These are phyloP conservation scores for Suhomyces sp. DNA, from an alignment of 805 yeast genomes.

Conservation along the genomic window DNA sequence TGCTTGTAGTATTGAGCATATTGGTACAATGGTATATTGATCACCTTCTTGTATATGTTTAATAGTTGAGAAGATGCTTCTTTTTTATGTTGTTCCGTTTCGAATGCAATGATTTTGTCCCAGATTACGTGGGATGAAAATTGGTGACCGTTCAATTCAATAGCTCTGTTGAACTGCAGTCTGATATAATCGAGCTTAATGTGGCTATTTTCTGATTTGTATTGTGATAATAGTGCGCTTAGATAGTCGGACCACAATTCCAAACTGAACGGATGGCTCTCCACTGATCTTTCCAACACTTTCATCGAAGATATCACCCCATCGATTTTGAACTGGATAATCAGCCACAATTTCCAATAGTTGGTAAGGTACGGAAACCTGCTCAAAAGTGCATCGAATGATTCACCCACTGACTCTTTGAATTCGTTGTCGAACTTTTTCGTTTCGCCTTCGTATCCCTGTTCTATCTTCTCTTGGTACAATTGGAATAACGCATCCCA, in stretches of 20 bases:
- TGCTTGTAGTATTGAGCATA: conserved; percentile 72
- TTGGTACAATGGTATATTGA: conserved; percentile 75
- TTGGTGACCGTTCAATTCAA: conserved; percentile 57
- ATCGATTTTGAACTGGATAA: conserved; percentile 52
- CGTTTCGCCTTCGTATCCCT: conserved; percentile 7
- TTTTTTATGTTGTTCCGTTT: conserved; percentile 28
- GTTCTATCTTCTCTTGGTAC: conserved; percentile 21
- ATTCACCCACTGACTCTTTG: conserved; percentile 13
- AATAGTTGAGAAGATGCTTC: conserved; percentile 20
- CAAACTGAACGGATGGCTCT: conserved; percentile 53
- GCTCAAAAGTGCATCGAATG: conserved; percentile 36
- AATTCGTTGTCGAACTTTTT: conserved; percentile 13
- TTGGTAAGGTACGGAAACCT: conserved; percentile 57
- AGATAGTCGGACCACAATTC: conserved; percentile 70
- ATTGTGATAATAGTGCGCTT: conserved; percentile 43
- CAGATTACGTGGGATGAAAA: conserved; percentile 78
- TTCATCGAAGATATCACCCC: conserved; percentile 52
- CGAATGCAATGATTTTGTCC: conserved; percentile 73
- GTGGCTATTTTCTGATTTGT: conserved; percentile 26
- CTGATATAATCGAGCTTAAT: conserved; percentile 29
- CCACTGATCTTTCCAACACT: conserved; percentile 44
- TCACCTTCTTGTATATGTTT: conserved; percentile 43
- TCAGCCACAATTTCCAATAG: conserved; percentile 62
- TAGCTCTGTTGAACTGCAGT: conserved; percentile 47
- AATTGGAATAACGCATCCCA: conserved; percentile 39